Conservation (phyloP, 495 filamentous ascomycete genomes). For the Penicilliopsis zonata region DNA sequence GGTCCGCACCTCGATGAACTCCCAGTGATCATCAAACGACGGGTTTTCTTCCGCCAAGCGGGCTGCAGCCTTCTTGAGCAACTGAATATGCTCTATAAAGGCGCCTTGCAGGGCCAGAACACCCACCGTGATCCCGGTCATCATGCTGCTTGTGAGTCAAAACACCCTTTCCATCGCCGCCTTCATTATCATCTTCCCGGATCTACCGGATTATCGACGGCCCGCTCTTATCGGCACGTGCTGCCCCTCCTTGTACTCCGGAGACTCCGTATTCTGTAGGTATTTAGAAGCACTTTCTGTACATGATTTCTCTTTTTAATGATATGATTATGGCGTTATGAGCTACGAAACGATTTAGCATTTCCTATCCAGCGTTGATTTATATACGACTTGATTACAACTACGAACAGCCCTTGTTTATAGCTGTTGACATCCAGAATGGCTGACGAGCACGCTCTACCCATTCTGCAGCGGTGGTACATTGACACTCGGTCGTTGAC, state of each 20-base stretch:
- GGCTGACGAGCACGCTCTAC: slow-evolving; percentile 6
- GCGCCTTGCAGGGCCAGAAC: slow-evolving; percentile 91
- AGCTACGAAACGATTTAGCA: too few relatives aligned
- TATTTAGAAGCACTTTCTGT: too few relatives aligned
- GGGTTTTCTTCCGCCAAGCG: slow-evolving; percentile 13
- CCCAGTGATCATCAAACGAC: slow-evolving; percentile 28
- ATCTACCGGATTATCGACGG: slow-evolving; percentile 3
- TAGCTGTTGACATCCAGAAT: neutral
- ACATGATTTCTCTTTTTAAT: too few relatives aligned
- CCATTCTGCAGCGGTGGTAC: slow-evolving; percentile 27
- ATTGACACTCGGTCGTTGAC: slow-evolving; percentile 30
- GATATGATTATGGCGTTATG: too few relatives aligned
- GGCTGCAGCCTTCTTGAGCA: slow-evolving; percentile 55
- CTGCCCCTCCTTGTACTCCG: slow-evolving; percentile 12
- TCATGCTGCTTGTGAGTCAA: slow-evolving; percentile 6
- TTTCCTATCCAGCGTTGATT: too few relatives aligned
- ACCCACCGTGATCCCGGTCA: slow-evolving; percentile 52
- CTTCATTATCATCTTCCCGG: slow-evolving; percentile 1
- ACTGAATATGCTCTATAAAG: slow-evolving; percentile 75
- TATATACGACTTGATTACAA: too few relatives aligned
- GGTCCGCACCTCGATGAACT: slow-evolving; percentile 72
- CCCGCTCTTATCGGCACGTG: slow-evolving; percentile 14
- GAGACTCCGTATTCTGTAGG: too few relatives aligned
- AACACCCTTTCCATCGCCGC: neutral
- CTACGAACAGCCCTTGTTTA: too few relatives aligned